These are phyloP conservation scores for Geotrichum candidum DNA, from an alignment of 1,139 yeast species.

Conservation along the genomic window DNA sequence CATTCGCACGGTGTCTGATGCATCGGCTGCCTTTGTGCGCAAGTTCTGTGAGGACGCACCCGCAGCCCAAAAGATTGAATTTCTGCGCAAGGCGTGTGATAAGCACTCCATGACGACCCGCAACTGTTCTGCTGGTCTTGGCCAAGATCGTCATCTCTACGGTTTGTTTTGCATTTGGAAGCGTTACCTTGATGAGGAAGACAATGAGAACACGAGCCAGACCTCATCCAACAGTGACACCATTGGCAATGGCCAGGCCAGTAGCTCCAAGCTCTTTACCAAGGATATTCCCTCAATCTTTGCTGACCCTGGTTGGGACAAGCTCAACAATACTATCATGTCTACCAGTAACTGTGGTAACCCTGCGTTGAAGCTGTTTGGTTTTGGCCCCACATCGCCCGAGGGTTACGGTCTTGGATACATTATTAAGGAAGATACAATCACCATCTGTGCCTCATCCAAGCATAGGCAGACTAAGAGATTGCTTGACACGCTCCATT, in stretches of 20 bases:
- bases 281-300: slow-evolving; percentile 52
- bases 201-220: slow-evolving; percentile 25
- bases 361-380: slow-evolving; percentile 79
- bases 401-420: slow-evolving; percentile 92
- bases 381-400: slow-evolving; percentile 87
- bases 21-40: slow-evolving; percentile 76
- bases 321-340: slow-evolving; percentile 58
- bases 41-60: slow-evolving; percentile 73
- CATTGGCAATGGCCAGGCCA: slow-evolving; percentile 10
- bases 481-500: slow-evolving; percentile 67
- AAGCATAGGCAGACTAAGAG: slow-evolving; percentile 87
- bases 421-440: slow-evolving; percentile 77
- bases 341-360: slow-evolving; percentile 75
- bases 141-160: slow-evolving; percentile 85
- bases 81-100: slow-evolving; percentile 60
- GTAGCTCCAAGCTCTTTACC: slow-evolving; percentile 9
- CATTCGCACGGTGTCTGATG: slow-evolving; percentile 72
- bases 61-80: slow-evolving; percentile 54
- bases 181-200: slow-evolving; percentile 50
- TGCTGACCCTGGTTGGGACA: slow-evolving; percentile 73
- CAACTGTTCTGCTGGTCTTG: slow-evolving; percentile 66
- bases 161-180: slow-evolving; percentile 89
- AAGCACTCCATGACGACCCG: slow-evolving; percentile 65
- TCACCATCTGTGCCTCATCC: slow-evolving; percentile 81
- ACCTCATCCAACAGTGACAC: slow-evolving; percentile 24